A percentile compares a stretch with the other conserved stretches of the same genome.
phyloP scores from a whole-genome alignment of 2,329 filamentous ascomycete genomes.

The Madurella mycetomatis region DNA sequence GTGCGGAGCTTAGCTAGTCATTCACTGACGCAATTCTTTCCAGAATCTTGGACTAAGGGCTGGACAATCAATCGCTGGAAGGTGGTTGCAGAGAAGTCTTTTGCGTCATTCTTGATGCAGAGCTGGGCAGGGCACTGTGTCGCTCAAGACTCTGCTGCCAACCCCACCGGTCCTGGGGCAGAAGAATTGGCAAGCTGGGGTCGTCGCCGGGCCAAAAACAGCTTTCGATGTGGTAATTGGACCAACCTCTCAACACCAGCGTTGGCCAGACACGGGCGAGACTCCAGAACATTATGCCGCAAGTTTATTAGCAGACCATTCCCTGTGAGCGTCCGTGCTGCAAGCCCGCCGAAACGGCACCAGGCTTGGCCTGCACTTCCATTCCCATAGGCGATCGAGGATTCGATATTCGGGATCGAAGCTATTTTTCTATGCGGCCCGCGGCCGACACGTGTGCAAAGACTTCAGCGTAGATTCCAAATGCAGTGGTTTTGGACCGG shows the following conservation, averaged over 20 bases:
- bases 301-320: constrained; percentile 9
- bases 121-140: background rate
- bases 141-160: background rate
- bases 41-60: constrained; percentile 9
- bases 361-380: background rate
- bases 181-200: no score
- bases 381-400: no score
- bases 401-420: no score
- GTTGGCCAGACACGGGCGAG: constrained; percentile 5
- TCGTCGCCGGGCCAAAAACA: no score
- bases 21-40: constrained; percentile 15
- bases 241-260: background rate
- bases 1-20: constrained; percentile 1
- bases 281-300: constrained; percentile 11
- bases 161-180: no score
- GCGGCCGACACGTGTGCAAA: constrained; percentile 16
- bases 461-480: constrained; percentile 1
- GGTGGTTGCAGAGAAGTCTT: background rate
- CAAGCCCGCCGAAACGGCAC: background rate
- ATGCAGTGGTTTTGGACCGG: background rate
- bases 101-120: background rate
- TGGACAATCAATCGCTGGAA: no score
- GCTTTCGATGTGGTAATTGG: no score
- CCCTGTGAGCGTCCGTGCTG: constrained; percentile 9
- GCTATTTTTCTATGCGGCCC: background rate